Evolutionary conservation across 1,139 yeast genomes (phyloP).

Genomic region (Fermentozyma sake): DNA sequence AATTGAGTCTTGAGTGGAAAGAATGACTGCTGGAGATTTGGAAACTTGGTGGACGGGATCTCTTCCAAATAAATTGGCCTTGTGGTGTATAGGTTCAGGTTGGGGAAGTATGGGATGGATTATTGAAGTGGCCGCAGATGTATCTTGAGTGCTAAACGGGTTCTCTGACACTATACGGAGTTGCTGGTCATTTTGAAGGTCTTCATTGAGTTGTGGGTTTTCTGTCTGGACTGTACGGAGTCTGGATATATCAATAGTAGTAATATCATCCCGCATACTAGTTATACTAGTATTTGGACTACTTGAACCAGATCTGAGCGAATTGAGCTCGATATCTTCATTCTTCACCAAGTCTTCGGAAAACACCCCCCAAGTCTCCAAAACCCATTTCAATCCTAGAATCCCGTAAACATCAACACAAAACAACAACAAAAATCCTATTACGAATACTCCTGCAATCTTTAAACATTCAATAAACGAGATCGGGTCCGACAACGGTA

Average conservation of each 20-base stretch:
- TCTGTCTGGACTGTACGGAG: constrained; percentile 7
- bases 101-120: too few species aligned
- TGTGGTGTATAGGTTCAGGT: constrained; percentile 19
- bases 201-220: constrained; percentile 12
- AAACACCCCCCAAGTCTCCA: constrained; percentile 16
- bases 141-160: too few species aligned
- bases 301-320: constrained; percentile 5
- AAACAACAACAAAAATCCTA: constrained; percentile 57
- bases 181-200: too few species aligned
- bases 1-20: too few species aligned
- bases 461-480: constrained; percentile 65
- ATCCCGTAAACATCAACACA: constrained; percentile 40
- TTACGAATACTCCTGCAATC: constrained; percentile 67
- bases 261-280: constrained; percentile 33
- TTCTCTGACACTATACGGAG: constrained; percentile 3
- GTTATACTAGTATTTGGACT: too few species aligned
- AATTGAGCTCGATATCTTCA: constrained; percentile 13
- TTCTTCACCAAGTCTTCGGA: constrained; percentile 2
- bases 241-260: constrained; percentile 27
- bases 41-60: too few species aligned
- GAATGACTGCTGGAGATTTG: too few species aligned
- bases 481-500: constrained; percentile 63
- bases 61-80: too few species aligned
- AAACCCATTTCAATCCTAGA: constrained; percentile 21
- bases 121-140: too few species aligned